phyloP scores from a whole-genome alignment of 2,329 filamentous ascomycete genomes.

The Aurifilum marmelostoma region DNA sequence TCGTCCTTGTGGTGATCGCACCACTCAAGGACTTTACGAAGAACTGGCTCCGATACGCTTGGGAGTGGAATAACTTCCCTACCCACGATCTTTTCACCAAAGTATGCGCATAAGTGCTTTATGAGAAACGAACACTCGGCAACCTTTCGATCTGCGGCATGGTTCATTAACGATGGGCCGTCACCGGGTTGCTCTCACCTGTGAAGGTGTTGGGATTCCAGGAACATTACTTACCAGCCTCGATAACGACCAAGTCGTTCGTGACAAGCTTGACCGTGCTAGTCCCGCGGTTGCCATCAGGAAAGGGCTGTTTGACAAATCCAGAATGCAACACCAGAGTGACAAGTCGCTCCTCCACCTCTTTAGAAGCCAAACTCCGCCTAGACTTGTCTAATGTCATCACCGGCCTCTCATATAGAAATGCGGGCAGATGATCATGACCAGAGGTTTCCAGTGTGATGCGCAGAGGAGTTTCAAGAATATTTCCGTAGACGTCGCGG shows the following conservation, averaged over 20 bases:
- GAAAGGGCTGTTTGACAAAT: not conserved
- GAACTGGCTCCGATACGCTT: constrained; percentile 58
- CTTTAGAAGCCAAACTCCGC: not conserved
- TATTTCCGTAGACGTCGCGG: not conserved
- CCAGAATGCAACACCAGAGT: not conserved
- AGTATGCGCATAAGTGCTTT: not conserved
- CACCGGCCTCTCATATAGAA: not conserved
- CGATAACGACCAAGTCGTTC: not conserved
- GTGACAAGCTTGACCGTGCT: not conserved
- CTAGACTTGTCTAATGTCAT: too few species aligned
- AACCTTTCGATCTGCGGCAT: not conserved
- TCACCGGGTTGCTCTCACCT: not conserved
- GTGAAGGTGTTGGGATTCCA: too few species aligned
- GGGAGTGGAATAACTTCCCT: not conserved
- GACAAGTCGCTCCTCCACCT: not conserved
- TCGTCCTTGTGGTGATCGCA: constrained; percentile 98
- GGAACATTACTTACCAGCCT: not conserved
- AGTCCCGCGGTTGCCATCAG: not conserved
- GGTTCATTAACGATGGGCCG: not conserved
- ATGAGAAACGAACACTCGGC: not conserved
- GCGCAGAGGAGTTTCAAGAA: not conserved
- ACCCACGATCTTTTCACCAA: not conserved
- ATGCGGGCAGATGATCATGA: not conserved
- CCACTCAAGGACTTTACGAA: constrained; percentile 98
- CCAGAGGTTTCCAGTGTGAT: constrained; percentile 1